Evolutionary conservation across 2,329 filamentous ascomycete species (phyloP).

Genomic region (Colletotrichum salicis): DNA sequence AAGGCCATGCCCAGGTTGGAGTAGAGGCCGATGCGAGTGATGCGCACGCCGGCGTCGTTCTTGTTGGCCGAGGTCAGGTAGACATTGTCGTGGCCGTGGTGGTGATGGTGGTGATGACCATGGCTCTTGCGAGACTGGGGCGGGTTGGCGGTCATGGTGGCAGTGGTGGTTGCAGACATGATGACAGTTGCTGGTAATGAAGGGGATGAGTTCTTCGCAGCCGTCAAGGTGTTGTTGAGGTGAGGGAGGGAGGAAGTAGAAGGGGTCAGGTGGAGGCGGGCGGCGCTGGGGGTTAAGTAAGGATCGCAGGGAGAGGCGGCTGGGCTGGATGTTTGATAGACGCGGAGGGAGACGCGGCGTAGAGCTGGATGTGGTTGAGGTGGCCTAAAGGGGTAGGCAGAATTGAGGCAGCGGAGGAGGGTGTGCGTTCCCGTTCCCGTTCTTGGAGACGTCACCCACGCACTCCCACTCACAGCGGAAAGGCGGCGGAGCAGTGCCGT

Average conservation of each 20-base stretch:
- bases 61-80: conserved; percentile 86
- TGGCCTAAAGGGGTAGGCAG: conserved; percentile 41
- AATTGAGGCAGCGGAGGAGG: conserved; percentile 32
- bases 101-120: conserved; percentile 62
- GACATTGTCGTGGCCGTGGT: conserved; percentile 86
- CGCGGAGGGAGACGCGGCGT: conserved; percentile 27
- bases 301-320: conserved; percentile 29
- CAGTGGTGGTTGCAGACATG: conserved; percentile 50
- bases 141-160: conserved; percentile 38
- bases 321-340: conserved; percentile 32
- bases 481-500: conserved; percentile 40
- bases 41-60: conserved; percentile 91
- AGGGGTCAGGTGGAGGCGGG: conserved; percentile 13
- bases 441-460: conserved; percentile 35
- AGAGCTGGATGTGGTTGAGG: conserved; percentile 39
- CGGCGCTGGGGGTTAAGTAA: conserved; percentile 34
- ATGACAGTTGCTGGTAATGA: conserved; percentile 34
- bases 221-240: conserved; percentile 28
- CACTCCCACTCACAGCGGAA: conserved; percentile 26
- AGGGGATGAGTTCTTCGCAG: conserved; percentile 32
- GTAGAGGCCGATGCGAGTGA: conserved; percentile 87
- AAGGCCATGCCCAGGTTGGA: conserved; percentile 96
- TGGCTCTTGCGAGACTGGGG: conserved; percentile 60
- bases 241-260: conserved; percentile 17
- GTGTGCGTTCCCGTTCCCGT: conserved; percentile 42